A percentile compares a stretch with the other conserved stretches of the same genome.
Evolutionary conservation across 108 stramenopile genomes (phyloP).

Genomic region (Fragilaria crotonensis): DNA sequence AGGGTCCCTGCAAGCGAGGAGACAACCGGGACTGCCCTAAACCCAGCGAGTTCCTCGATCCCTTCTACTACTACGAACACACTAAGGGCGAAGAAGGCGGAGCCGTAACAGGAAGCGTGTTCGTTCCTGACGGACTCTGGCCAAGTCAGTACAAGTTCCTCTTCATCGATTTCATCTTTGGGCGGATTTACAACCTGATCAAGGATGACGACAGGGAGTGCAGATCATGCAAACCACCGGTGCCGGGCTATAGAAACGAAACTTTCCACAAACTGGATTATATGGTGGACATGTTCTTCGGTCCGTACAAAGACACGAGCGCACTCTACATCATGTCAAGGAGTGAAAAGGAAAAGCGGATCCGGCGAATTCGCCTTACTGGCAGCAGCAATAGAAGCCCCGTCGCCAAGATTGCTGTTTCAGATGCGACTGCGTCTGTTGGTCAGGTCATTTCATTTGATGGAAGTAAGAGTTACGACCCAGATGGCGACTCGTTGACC

Average conservation of each 20-base stretch:
- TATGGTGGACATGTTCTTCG: constrained; percentile 20
- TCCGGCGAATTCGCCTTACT: constrained; percentile 17
- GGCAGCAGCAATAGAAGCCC: constrained; percentile 18
- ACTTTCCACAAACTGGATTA: constrained; percentile 6
- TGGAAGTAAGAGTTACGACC: constrained; percentile 14
- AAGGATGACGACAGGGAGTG: constrained; percentile 6
- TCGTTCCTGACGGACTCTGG: constrained; percentile 25
- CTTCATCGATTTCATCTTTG: constrained; percentile 19
- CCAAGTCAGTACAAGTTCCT: constrained; percentile 15
- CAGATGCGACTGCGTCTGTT: neutral
- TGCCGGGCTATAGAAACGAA: neutral
- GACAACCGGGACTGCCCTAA: constrained; percentile 4
- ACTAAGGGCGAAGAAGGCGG: constrained; percentile 11
- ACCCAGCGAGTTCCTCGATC: constrained; percentile 8
- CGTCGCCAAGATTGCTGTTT: constrained; percentile 8
- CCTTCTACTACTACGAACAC: constrained; percentile 18
- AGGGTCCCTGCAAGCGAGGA: constrained; percentile 20
- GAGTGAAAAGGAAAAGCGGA: neutral
- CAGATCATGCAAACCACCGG: constrained; percentile 15
- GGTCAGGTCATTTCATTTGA: constrained; percentile 14
- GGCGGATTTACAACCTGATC: constrained; percentile 9
- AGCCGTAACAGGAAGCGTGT: constrained; percentile 11
- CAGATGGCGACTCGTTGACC: constrained; percentile 15
- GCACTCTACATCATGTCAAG: constrained; percentile 16
- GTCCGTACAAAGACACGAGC: constrained; percentile 18